Conservation (phyloP, 164 flowering plant genomes). For the Chimonanthus salicifolius region DNA sequence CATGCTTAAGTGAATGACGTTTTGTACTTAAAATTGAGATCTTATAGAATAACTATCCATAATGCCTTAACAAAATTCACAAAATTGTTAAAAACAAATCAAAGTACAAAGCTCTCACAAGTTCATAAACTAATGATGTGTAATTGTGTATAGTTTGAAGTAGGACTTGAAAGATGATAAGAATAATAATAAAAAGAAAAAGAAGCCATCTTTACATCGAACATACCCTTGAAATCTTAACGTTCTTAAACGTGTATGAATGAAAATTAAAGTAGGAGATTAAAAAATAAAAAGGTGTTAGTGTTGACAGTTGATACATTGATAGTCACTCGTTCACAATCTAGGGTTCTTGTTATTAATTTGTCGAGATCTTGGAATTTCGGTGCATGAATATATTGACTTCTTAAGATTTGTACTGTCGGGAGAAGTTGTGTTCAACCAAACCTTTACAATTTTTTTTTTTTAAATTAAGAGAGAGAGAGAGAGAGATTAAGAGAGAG, state of each 20-base stretch:
- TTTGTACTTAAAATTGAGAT: no score
- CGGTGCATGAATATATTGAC: conserved; percentile 7
- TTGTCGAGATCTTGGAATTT: background rate
- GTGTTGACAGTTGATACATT: background rate
- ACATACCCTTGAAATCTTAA: background rate
- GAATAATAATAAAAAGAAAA: no score
- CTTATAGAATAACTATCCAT: no score
- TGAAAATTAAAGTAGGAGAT: background rate
- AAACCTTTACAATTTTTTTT: no score
- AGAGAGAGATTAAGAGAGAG: background rate
- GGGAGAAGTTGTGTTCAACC: background rate
- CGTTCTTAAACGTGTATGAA: background rate
- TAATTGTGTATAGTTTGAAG: no score
- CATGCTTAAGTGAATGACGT: no score
- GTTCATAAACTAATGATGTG: no score
- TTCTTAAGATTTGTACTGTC: background rate
- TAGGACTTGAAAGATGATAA: no score
- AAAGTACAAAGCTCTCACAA: no score
- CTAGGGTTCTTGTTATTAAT: background rate
- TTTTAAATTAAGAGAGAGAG: background rate
- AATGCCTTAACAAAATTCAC: no score
- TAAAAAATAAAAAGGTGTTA: background rate
- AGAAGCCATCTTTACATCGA: background rate
- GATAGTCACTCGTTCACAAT: background rate
- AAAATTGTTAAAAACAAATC: no score